These are phyloP conservation scores for Letharia columbiana DNA, from an alignment of 495 filamentous ascomycete genomes.

Conservation along the genomic window DNA sequence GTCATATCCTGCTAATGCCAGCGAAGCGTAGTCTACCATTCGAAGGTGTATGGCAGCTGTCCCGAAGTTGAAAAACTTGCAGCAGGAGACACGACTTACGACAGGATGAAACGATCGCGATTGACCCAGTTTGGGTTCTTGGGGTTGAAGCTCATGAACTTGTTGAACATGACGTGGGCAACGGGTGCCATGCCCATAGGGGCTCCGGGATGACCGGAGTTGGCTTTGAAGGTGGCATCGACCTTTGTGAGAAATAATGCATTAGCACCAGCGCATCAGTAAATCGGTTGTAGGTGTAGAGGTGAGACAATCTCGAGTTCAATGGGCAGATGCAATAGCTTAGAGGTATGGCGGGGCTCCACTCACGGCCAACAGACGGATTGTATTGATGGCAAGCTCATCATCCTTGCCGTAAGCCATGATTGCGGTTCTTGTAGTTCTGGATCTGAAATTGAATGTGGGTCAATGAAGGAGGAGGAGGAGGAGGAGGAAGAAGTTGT, in stretches of 20 bases:
- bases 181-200: slow-evolving; percentile 99
- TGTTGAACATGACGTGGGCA: slow-evolving; percentile 96
- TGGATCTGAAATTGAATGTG: background rate
- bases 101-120: slow-evolving; percentile 97
- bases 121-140: slow-evolving; percentile 96
- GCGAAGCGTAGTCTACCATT: slow-evolving; percentile 2
- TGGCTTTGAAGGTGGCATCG: slow-evolving; percentile 93
- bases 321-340: background rate
- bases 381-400: slow-evolving; percentile 91
- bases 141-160: slow-evolving; percentile 99
- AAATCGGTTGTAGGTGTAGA: slow-evolving; percentile 27
- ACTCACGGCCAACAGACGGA: slow-evolving; percentile 89
- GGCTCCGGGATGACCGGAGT: slow-evolving; percentile 97
- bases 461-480: background rate
- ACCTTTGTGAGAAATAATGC: slow-evolving; percentile 46
- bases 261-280: slow-evolving; percentile 6
- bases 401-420: slow-evolving; percentile 88
- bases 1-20: background rate
- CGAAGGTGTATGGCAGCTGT: background rate
- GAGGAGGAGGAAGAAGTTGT: background rate
- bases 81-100: slow-evolving; percentile 56
- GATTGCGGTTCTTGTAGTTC: slow-evolving; percentile 38
- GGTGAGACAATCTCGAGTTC: background rate
- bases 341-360: slow-evolving; percentile 14
- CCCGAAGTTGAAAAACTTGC: background rate